Conservation (phyloP, 352 stramenopile genomes). For the Globisporangium irregulare region DNA sequence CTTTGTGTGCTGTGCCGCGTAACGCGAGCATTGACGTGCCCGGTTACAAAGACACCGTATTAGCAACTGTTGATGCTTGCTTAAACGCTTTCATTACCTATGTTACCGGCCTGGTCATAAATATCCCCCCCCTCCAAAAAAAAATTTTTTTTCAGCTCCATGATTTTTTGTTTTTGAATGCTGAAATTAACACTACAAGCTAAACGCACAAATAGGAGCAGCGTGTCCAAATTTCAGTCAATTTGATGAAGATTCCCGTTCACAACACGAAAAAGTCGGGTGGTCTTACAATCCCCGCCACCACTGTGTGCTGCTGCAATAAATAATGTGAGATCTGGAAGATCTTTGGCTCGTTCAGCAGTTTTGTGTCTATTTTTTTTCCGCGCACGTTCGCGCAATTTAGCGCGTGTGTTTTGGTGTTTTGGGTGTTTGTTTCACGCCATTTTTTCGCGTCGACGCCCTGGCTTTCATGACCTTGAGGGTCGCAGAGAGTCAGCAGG, state of each 20-base stretch:
- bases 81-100: too few relatives aligned
- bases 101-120: too few relatives aligned
- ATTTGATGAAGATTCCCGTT: too few relatives aligned
- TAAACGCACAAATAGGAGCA: too few relatives aligned
- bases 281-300: too few relatives aligned
- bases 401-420: neutral
- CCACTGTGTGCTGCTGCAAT: neutral
- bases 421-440: neutral
- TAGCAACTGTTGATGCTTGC: too few relatives aligned
- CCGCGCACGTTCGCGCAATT: neutral
- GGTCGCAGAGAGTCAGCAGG: neutral
- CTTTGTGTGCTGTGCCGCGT: neutral
- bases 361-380: neutral
- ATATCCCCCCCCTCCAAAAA: too few relatives aligned
- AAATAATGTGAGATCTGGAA: neutral
- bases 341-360: neutral
- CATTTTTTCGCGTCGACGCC: neutral
- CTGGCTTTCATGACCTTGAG: neutral
- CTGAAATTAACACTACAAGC: too few relatives aligned
- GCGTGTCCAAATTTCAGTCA: too few relatives aligned
- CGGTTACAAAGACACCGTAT: neutral
- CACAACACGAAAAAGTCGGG: too few relatives aligned
- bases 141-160: too few relatives aligned
- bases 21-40: neutral
- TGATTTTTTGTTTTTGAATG: too few relatives aligned